Evolutionary conservation across 257 asterid genomes (phyloP), one percentile per base, ranked within the genome.

Genomic region (Solanum medicagineum): DNA sequence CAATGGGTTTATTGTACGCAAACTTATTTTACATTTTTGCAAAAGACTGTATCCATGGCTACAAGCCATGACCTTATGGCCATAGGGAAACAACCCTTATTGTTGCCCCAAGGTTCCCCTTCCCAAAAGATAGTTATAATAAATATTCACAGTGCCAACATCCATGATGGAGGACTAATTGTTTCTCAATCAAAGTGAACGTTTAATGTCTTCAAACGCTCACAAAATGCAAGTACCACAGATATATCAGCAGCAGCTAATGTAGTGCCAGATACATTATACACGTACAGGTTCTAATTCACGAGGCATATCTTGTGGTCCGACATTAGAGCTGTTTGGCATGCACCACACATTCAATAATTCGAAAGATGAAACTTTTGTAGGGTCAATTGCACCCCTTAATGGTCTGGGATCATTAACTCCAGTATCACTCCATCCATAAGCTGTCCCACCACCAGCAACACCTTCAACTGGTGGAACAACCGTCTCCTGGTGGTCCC

Each of bases 401-500:
- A 92, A 85, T 87, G 91, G 84, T 79, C 84, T 89, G 15, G 96
- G 90, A 88, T 92, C 94, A 44, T 80, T 89, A 15, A 88, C 84
- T 32, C 93, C 92, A 84, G 84, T 89, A 71, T 97, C 98, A 87
- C 92, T 81, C 98, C 99, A 95, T 63, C 99, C 99, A 77, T 97
- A 97, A 29, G 98, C 94, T 4, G 98, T 97, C 85, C 98, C 99
- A 79, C 99, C 99, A 70, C 98, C 98, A 26, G 98, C 95, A 85
- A 97, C 96, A 68, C 99, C 99, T 92, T 97, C 98, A 83, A 97
- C 93, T n/a, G 99, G 98, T 8, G 95, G 98, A 81, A 93, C 97
- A 54, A 10, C 80, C 71, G 60, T 80, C 85, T 91, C 98, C 85
- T 86, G 94, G 73, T 92, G 92, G 86, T 88, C 91, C 86, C 94